Conservation (phyloP, 164 flowering plant species). For the Berberis vulgaris region DNA sequence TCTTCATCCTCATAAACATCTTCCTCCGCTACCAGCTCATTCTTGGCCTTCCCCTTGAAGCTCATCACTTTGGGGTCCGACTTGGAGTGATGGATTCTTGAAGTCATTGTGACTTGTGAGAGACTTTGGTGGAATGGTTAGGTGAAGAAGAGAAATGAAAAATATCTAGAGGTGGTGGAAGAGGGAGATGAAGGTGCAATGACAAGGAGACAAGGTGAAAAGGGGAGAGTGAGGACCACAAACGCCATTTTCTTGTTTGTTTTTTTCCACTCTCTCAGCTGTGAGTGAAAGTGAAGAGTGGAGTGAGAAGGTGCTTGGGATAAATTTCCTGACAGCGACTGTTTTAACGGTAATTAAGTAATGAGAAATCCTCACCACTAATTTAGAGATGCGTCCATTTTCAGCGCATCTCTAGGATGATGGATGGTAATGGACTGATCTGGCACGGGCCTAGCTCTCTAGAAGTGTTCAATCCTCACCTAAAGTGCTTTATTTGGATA, state of each 20-base stretch:
- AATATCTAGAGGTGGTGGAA: neutral
- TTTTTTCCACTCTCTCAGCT: too few relatives aligned
- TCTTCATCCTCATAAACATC: neutral
- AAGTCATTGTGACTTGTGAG: neutral
- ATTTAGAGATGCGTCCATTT: too few relatives aligned
- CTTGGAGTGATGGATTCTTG: neutral
- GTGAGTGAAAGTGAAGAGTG: too few relatives aligned
- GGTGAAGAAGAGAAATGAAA: neutral
- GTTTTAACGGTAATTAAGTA: too few relatives aligned
- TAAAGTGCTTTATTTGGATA: too few relatives aligned
- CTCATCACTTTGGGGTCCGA: neutral
- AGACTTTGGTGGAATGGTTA: neutral
- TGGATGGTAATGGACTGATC: too few relatives aligned
- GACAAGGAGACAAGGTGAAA: neutral
- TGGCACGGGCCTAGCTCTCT: too few relatives aligned
- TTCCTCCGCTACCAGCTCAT: neutral
- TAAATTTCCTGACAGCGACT: too few relatives aligned
- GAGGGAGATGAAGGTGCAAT: neutral
- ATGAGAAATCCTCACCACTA: too few relatives aligned
- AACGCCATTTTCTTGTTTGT: neutral
- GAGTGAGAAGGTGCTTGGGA: too few relatives aligned
- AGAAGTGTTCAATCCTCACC: too few relatives aligned
- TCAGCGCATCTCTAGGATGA: too few relatives aligned
- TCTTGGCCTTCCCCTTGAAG: neutral
- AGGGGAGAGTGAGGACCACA: neutral